Base-by-base conservation (phyloP, 805 yeast genomes). In the Saccharomycopsis sp. region DNA sequence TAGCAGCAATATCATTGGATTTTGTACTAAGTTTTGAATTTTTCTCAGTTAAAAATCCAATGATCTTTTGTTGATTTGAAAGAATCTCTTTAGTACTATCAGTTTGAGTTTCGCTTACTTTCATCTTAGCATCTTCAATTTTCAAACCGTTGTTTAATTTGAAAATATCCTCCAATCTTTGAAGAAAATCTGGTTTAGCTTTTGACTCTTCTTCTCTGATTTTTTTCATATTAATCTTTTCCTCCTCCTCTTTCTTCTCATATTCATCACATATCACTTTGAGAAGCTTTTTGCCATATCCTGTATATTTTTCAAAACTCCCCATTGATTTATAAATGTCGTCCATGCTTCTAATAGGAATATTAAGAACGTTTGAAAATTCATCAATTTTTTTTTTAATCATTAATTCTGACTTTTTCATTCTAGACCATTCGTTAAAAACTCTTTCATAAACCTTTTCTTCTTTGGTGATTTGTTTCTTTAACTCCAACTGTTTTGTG, bases 401-500 rank as follows among this genome's bases (percentile, higher is more conserved):
- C 26, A 23, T 23, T 8, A 10, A 6, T 8, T 6, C 26, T 6
- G 26, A 23, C 26, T 23, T 6, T 23, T 23, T 23, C 26, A 23
- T 23, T 23, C 26, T 6, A 8, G 19, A 21, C 18, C 21, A 39
- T 20, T 45, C 49, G 17, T 28, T 39, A 14, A 29, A 21, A n/a
- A 45, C 15, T 21, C 41, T 31, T 15, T 45, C 49, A 21, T 36
- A 18, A n/a, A 21, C 15, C 28, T 42, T 42, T 30, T 45, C 49
- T 26, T 40, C 41, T 23, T 34, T 39, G 13, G 39, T 21, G 14
- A 34, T 20, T 15, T 14, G 18, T 31, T 42, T 42, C 20, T 42
- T 31, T 10, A 42, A 21, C 14, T 42, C 37, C 20, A 45, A 31
- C 33, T 45, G 39, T 13, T 39, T 21, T 9, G 29, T 36, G 26